A percentile compares a stretch with the other conserved stretches of the same genome.
phyloP scores from a whole-genome alignment of 306 rosid species.

The Gleditsia sinensis region DNA sequence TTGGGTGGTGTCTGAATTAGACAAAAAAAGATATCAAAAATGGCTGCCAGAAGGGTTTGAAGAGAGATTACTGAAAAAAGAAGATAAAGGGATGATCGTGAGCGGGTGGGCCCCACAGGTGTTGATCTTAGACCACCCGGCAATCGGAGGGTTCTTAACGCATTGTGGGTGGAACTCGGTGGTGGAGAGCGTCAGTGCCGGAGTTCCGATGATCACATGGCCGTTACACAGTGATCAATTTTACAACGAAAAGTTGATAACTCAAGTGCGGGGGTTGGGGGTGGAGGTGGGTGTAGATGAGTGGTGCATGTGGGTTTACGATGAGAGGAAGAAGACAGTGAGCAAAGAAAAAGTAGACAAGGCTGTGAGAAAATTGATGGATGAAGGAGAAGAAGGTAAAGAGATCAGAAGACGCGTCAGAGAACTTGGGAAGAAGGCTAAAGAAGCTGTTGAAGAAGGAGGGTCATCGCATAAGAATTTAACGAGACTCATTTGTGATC shows the following conservation, averaged over 20 bases:
- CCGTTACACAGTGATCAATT: conserved; percentile 25
- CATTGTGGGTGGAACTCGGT: conserved; percentile 6
- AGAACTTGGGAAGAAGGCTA: conserved; percentile 37
- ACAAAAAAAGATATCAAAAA: not conserved
- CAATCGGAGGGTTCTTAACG: not conserved
- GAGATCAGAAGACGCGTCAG: conserved; percentile 27
- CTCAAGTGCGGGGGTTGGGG: conserved; percentile 27
- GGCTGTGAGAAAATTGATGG: conserved; percentile 42
- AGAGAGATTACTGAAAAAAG: not conserved
- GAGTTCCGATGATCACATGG: conserved; percentile 9
- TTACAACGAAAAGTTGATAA: conserved; percentile 26
- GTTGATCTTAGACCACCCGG: not conserved
- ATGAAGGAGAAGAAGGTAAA: conserved; percentile 6
- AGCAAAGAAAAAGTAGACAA: conserved; percentile 29
- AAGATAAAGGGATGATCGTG: not conserved
- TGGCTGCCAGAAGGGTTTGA: not conserved
- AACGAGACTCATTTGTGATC: not conserved
- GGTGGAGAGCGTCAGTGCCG: not conserved
- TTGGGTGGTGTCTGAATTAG: not conserved
- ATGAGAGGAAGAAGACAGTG: conserved; percentile 30
- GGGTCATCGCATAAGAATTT: conserved; percentile 29
- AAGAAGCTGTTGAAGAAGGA: conserved; percentile 20
- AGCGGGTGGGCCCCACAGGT: conserved; percentile 10
- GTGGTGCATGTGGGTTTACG: conserved; percentile 30
- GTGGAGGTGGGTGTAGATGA: conserved; percentile 43